A percentile compares a stretch with the other conserved stretches of the same genome.
These are phyloP conservation scores for Pochonia chlamydosporia DNA, from an alignment of 2,329 filamentous ascomycete species.

Conservation along the genomic window DNA sequence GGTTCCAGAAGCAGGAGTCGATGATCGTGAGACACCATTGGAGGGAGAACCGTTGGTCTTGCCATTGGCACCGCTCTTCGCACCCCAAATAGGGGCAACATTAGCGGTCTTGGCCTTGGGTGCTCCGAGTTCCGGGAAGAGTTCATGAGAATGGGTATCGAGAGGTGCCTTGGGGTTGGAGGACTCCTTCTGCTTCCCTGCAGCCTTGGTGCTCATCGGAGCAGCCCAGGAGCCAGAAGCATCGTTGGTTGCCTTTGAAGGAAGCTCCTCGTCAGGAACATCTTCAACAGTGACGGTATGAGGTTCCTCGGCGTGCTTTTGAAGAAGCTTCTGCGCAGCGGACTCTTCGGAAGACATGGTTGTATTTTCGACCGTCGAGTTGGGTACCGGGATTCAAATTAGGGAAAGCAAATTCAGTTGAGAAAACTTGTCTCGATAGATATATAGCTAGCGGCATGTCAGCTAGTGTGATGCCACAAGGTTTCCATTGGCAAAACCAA, in stretches of 20 bases:
- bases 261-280: slow-evolving; percentile 70
- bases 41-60: slow-evolving; percentile 50
- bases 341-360: slow-evolving; percentile 47
- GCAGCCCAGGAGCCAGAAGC: slow-evolving; percentile 41
- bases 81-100: slow-evolving; percentile 71
- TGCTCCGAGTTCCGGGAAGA: slow-evolving; percentile 85
- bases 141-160: slow-evolving; percentile 82
- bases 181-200: slow-evolving; percentile 62
- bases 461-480: neutral
- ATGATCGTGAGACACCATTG: slow-evolving; percentile 53
- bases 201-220: slow-evolving; percentile 55
- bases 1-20: slow-evolving; percentile 57
- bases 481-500: neutral
- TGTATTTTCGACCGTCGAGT: slow-evolving; percentile 2
- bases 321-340: slow-evolving; percentile 56
- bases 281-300: slow-evolving; percentile 73
- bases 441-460: neutral
- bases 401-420: neutral
- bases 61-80: slow-evolving; percentile 52
- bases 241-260: slow-evolving; percentile 44
- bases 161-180: slow-evolving; percentile 41
- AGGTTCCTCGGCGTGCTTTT: slow-evolving; percentile 51
- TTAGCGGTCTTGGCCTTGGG: slow-evolving; percentile 61
- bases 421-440: neutral
- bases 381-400: neutral